These are phyloP conservation scores for Ganoderma multipileum DNA, from an alignment of 1,284 basidiomycete genomes.

Conservation along the genomic window DNA sequence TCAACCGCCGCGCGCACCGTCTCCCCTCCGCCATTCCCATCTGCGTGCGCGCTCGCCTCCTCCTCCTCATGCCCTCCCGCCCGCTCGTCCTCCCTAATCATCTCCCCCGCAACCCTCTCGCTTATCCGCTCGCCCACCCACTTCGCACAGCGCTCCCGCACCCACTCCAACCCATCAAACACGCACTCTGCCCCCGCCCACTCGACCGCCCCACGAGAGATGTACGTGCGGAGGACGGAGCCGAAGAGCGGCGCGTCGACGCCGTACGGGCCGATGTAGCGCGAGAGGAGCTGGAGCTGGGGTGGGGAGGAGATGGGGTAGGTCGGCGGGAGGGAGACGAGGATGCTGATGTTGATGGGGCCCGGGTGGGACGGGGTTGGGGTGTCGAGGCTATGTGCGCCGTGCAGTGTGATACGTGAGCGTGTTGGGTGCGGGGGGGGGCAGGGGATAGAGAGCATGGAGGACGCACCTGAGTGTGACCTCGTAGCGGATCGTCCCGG, in stretches of 20 bases:
- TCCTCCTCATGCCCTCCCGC: constrained; percentile 25
- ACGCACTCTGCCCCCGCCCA: constrained; percentile 82
- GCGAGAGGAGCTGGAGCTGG: constrained; percentile 85
- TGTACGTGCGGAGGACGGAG: constrained; percentile 81
- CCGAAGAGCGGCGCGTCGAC: constrained; percentile 79
- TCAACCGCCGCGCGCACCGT: constrained; percentile 16
- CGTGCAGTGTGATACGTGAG: neutral
- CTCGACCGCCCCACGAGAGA: constrained; percentile 77
- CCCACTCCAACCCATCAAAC: constrained; percentile 86
- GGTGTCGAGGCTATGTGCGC: constrained; percentile 18
- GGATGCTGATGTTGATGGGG: constrained; percentile 61
- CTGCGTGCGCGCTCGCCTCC: neutral
- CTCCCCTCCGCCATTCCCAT: constrained; percentile 18
- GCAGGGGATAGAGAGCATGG: too few species aligned
- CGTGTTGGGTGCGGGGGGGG: too few species aligned
- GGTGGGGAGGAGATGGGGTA: constrained; percentile 81
- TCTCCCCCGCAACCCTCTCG: constrained; percentile 62
- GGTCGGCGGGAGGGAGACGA: constrained; percentile 75
- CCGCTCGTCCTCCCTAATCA: constrained; percentile 63
- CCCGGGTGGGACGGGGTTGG: constrained; percentile 6
- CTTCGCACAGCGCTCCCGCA: constrained; percentile 66
- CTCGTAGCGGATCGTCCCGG: constrained; percentile 69
- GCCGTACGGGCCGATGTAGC: constrained; percentile 84
- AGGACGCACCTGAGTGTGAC: constrained; percentile 54
- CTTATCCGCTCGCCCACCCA: constrained; percentile 80